These are phyloP conservation scores for Hippophae gyantsensis DNA, from an alignment of 306 rosid species.

Conservation along the genomic window DNA sequence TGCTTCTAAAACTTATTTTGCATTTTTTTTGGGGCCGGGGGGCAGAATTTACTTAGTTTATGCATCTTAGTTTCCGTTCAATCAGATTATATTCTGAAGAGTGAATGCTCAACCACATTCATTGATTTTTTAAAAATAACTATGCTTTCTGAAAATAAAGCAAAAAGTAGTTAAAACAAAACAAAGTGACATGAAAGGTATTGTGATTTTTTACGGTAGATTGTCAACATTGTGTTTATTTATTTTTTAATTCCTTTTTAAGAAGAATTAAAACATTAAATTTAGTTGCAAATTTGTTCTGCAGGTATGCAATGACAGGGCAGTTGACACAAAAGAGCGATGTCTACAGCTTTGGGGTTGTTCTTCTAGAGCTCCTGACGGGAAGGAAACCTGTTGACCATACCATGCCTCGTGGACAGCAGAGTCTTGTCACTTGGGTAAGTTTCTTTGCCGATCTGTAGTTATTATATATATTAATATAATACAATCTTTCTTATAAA, in stretches of 20 bases:
- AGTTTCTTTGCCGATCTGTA: slow-evolving; percentile 13
- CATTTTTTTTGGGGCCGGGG: neutral
- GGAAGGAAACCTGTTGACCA: slow-evolving; percentile 52
- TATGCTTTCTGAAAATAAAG: too few relatives aligned
- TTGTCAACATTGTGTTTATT: neutral
- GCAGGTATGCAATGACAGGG: slow-evolving; percentile 49
- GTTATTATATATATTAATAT: too few relatives aligned
- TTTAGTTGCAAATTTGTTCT: neutral
- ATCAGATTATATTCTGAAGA: too few relatives aligned
- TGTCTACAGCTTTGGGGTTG: slow-evolving; percentile 48
- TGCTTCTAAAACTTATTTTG: slow-evolving; percentile 11
- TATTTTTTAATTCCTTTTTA: neutral
- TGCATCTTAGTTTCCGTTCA: neutral
- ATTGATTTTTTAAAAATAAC: too few relatives aligned
- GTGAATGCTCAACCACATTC: too few relatives aligned
- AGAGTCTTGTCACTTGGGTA: slow-evolving; percentile 76
- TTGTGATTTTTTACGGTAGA: too few relatives aligned
- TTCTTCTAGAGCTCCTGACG: slow-evolving; percentile 48
- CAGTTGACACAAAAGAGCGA: slow-evolving; percentile 49
- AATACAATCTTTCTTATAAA: too few relatives aligned
- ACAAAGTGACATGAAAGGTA: too few relatives aligned
- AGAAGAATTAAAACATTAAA: neutral
- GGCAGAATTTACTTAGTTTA: neutral
- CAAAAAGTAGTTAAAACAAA: too few relatives aligned
- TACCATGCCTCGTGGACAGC: slow-evolving; percentile 56